Evolutionary conservation across 2,329 filamentous ascomycete species (phyloP), one percentile per base, ranked within the genome.

Genomic region (Phialocephala subalpina): DNA sequence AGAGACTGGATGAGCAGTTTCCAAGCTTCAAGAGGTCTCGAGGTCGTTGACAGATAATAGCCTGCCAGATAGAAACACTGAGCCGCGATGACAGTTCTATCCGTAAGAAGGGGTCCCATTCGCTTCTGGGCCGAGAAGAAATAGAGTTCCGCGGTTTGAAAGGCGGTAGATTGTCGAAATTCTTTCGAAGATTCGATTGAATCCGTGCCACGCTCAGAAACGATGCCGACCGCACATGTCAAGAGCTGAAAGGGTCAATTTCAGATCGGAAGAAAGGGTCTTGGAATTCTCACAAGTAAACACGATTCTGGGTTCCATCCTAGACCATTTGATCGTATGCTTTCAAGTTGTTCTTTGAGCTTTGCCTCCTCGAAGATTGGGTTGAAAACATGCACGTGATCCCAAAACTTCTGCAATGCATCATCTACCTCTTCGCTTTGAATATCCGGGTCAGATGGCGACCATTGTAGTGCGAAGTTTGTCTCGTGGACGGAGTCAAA

Each of bases 401-500:
- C 55, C 7, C 36, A 57, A 12, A 57, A 57, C 16, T 14, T 40
- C 3, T 38, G 4, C 16, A 57, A 40, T 22, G 55, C 55, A 14
- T 57, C 18, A 29, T 57, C 55, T 5, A 53, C 49, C 14, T 53
- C 49, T 29, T 53, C 49, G 14, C 16, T 38, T 12, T 38, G n/a
- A 27, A 52, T 49, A 60, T 25, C 58, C 42, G 29, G 42, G 16
- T 25, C 29, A 5, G 56, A 56, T 40, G 29, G 62, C 27, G 29
- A 56, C 40, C 20, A 29, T 20, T 45, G 33, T 20, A 56, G 57
- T n/a, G 22, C 29, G 5, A 2, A 1, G 22, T 45, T 56, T 25
- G n/a, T 64, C 62, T 14, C 57, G 33, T 8, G 61, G 62, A 59
- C 49, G 60, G 35, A 36, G 65, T 67, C 47, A 18, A 66, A 67